Evolutionary conservation across 371 early-diverging fungal genomes (phyloP).

Genomic region (Parasitella parasitica): DNA sequence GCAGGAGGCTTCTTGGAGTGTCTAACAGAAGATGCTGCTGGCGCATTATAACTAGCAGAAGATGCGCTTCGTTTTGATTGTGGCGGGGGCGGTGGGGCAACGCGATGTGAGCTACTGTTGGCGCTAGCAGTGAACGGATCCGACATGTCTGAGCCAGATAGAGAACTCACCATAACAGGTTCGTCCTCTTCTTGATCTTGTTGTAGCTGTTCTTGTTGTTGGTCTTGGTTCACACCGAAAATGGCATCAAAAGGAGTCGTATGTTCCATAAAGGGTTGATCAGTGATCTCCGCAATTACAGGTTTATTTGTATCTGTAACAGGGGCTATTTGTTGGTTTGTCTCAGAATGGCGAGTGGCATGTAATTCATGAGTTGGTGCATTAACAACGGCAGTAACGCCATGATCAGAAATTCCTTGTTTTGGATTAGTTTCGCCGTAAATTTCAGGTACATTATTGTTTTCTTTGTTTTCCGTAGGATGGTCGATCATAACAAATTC

Average conservation of each 20-base stretch:
- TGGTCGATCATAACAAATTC: constrained; percentile 29
- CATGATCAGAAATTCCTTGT: not conserved
- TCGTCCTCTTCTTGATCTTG: constrained; percentile 12
- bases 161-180: constrained; percentile 14
- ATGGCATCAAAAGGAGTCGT: constrained; percentile 8
- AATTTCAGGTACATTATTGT: not conserved
- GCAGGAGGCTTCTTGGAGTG: constrained; percentile 14
- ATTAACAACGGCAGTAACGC: not conserved
- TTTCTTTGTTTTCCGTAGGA: not conserved
- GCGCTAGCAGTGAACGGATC: constrained; percentile 4
- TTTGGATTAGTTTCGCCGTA: not conserved
- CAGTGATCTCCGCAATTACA: not conserved
- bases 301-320: constrained; percentile 1
- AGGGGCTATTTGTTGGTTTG: not conserved
- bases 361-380: not conserved
- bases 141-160: constrained; percentile 5
- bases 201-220: not conserved
- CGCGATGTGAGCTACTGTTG: constrained; percentile 12
- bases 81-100: constrained; percentile 15
- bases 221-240: constrained; percentile 2
- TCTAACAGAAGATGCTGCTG: not conserved
- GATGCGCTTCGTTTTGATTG: constrained; percentile 6
- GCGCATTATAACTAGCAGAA: not conserved
- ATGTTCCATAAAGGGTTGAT: not conserved
- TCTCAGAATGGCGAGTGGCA: not conserved